phyloP scores from a whole-genome alignment of 192 early-diverging fungal species.

The Phlyctochytrium bullatum region DNA sequence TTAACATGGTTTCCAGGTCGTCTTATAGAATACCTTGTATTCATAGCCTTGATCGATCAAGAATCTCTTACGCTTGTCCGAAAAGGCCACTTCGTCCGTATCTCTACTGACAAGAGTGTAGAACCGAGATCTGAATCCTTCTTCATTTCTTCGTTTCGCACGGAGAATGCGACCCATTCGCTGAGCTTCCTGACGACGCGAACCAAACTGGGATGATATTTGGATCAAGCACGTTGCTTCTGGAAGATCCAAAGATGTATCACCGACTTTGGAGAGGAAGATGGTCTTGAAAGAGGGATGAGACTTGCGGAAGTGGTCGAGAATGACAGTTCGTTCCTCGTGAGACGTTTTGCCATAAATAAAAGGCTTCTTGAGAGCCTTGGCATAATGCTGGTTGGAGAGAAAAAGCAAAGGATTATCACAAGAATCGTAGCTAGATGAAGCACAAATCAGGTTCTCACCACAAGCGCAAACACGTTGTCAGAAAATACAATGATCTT shows the following conservation, averaged over 20 bases:
- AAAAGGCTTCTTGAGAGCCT: slow-evolving; percentile 73
- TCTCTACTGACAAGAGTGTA: slow-evolving; percentile 96
- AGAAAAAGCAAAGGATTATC: slow-evolving; percentile 5
- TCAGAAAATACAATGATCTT: slow-evolving; percentile 99
- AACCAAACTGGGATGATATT: slow-evolving; percentile 96
- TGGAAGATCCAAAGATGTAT: slow-evolving; percentile 98
- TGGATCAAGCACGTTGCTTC: slow-evolving; percentile 99
- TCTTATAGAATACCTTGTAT: slow-evolving; percentile 66
- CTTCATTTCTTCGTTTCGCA: slow-evolving; percentile 97
- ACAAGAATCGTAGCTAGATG: neutral
- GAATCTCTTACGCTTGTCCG: slow-evolving; percentile 94
- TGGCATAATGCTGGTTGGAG: slow-evolving; percentile 77
- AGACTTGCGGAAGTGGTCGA: slow-evolving; percentile 38
- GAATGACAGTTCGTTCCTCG: slow-evolving; percentile 65
- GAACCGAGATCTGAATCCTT: slow-evolving; percentile 96
- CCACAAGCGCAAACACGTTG: slow-evolving; percentile 94
- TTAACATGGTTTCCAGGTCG: slow-evolving; percentile 34
- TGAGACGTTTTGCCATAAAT: slow-evolving; percentile 91
- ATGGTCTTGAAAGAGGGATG: slow-evolving; percentile 42
- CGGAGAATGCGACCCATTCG: slow-evolving; percentile 89
- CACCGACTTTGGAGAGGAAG: slow-evolving; percentile 85
- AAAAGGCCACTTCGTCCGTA: slow-evolving; percentile 98
- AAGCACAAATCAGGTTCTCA: neutral
- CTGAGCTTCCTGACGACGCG: slow-evolving; percentile 97
- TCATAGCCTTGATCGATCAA: slow-evolving; percentile 99